phyloP scores from a whole-genome alignment of 2,329 filamentous ascomycete genomes.

The Monosporascus sp. region DNA sequence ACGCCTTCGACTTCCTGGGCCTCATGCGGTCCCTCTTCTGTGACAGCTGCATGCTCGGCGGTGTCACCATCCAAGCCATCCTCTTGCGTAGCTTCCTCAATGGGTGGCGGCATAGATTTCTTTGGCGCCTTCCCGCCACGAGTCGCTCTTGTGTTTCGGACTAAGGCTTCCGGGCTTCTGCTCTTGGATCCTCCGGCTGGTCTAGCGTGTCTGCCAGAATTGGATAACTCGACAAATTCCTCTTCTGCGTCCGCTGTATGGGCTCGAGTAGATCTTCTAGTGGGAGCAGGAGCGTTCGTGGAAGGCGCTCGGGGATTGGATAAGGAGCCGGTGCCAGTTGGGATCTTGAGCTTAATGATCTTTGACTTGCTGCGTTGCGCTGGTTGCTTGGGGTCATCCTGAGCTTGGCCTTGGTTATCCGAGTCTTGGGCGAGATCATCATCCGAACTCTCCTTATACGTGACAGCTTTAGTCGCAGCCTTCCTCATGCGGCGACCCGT shows the following conservation, averaged over 20 bases:
- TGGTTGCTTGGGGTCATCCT: conserved; percentile 17
- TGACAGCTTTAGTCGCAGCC: conserved; percentile 36
- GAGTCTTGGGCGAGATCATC: conserved; percentile 29
- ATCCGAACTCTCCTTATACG: conserved; percentile 42
- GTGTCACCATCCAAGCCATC: conserved; percentile 32
- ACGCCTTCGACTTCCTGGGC: conserved; percentile 29
- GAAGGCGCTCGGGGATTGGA: not conserved
- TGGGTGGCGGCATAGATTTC: conserved; percentile 39
- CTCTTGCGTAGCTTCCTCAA: conserved; percentile 51
- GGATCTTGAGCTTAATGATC: conserved; percentile 41
- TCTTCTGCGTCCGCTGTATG: conserved; percentile 51
- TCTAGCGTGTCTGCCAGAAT: conserved; percentile 54
- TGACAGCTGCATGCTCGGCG: conserved; percentile 22
- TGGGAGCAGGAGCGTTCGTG: conserved; percentile 17
- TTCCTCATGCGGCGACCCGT: conserved; percentile 43
- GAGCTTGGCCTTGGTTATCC: conserved; percentile 33
- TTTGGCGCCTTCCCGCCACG: conserved; percentile 48
- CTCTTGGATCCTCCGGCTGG: conserved; percentile 45
- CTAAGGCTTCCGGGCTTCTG: conserved; percentile 48
- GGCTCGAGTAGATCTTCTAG: conserved; percentile 47
- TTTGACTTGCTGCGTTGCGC: conserved; percentile 23
- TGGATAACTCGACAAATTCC: conserved; percentile 52
- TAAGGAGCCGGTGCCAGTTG: conserved; percentile 14
- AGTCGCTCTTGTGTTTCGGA: conserved; percentile 38
- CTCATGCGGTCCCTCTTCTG: conserved; percentile 18